Evolutionary conservation across 805 yeast genomes (phyloP), one percentile per base, ranked within the genome.

Genomic region (Wickerhamomyces tratensis): DNA sequence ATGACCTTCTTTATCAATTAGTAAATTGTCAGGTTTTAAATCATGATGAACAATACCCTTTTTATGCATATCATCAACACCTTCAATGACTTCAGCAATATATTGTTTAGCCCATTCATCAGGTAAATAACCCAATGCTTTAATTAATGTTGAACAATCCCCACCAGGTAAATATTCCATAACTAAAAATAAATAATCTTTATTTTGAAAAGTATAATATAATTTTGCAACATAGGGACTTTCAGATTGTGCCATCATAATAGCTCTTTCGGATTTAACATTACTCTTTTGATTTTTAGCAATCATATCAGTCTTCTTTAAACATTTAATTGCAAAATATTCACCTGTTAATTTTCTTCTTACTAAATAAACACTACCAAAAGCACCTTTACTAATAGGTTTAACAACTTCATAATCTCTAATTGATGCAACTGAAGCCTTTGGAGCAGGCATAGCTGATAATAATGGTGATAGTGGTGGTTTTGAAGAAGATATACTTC

Each of bases 81-180:
- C 97, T 25, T 86, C 81, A 20, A 89, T 79, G 2, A 89, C 86
- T 57, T 93, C 98, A 0, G 96, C 89, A 42, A 87, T 74, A 51
- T 93, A 93, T 49, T 85, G 72, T 47, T 72, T 79, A 0, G 87
- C 77, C 98, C 98, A 93, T 37, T 77, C 78, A 49, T 83, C 86
- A 0, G 96, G 91, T 25, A 93, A 62, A 2, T 80, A 79, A 0
- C 95, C 96, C 59, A 91, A 71, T 62, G 79, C 76, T 54, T 86
- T 85, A 27, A 93, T 65, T 41, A 94, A 65, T 0, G 96, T 81
- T 0, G 97, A 93, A 54, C 91, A 76, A 59, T 93, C 99, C 33
- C 99, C 99, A 37, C 98, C 98, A 50, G 84, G 86, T 35, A 93
- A 66, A 56, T 87, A 93, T 59, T 93, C 98, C 98, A 94, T 91